phyloP scores from a whole-genome alignment of 805 yeast genomes.

The Schwanniomyces sp. region DNA sequence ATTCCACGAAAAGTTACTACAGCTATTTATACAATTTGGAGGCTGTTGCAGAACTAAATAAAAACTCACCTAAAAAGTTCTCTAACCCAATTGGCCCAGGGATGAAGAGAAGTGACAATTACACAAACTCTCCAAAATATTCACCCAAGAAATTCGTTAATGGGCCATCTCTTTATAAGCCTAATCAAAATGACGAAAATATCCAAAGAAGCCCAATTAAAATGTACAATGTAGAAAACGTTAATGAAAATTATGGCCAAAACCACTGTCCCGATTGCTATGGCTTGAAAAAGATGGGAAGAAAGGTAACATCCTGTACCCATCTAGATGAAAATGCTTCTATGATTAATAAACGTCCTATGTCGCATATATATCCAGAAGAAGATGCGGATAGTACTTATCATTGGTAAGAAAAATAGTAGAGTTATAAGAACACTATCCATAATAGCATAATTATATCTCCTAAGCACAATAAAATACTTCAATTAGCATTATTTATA shows the following conservation, averaged over 20 bases:
- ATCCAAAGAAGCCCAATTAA: constrained; percentile 5
- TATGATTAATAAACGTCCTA: background rate
- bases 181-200: background rate
- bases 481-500: no score
- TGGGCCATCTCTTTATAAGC: background rate
- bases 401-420: background rate
- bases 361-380: background rate
- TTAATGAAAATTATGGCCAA: background rate
- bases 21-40: constrained; percentile 8
- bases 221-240: background rate
- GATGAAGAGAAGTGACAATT: background rate
- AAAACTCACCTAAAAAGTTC: constrained; percentile 8
- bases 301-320: constrained; percentile 11
- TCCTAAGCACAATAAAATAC: no score
- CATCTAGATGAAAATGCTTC: constrained; percentile 2
- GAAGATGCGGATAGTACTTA: background rate
- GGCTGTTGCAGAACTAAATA: constrained; percentile 5
- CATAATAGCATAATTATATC: no score
- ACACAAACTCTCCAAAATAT: background rate
- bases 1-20: constrained; percentile 18
- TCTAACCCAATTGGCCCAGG: constrained; percentile 2
- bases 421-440: background rate
- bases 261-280: constrained; percentile 7
- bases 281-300: constrained; percentile 4
- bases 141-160: background rate